phyloP scores from a whole-genome alignment of 1,284 basidiomycete species.

The Tremellales sp. region DNA sequence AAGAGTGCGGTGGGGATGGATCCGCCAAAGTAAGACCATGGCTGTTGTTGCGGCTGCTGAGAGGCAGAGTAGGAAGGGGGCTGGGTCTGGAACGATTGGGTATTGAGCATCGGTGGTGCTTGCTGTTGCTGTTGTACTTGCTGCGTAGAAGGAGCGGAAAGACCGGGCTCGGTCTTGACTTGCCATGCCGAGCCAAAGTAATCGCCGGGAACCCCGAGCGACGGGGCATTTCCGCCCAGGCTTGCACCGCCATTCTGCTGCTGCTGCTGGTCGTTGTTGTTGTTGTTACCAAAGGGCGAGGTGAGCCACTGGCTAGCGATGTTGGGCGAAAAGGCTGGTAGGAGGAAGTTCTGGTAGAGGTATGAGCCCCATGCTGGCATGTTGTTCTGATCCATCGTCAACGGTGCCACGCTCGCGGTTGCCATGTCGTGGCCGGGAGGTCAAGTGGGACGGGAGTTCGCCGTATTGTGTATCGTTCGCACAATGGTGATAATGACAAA shows the following conservation, averaged over 20 bases:
- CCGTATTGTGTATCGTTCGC: no score
- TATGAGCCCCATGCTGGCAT: slow-evolving; percentile 39
- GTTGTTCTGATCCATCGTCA: not conserved
- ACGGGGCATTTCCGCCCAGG: not conserved
- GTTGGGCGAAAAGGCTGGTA: slow-evolving; percentile 31
- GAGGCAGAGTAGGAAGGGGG: slow-evolving; percentile 4
- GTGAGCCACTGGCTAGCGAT: slow-evolving; percentile 19
- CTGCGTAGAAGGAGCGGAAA: not conserved
- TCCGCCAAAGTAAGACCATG: slow-evolving; percentile 3
- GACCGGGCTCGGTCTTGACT: not conserved
- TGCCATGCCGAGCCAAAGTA: slow-evolving; percentile 1
- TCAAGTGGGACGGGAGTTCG: no score
- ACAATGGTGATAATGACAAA: no score
- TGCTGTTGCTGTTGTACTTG: slow-evolving; percentile 1
- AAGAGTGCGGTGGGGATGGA: slow-evolving; percentile 34
- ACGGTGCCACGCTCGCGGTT: not conserved
- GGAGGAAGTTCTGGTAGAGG: slow-evolving; percentile 41
- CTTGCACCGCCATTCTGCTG: not conserved
- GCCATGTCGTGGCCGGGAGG: not conserved
- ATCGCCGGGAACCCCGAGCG: not conserved
- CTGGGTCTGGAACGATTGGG: slow-evolving; percentile 10
- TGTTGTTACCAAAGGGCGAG: slow-evolving; percentile 12
- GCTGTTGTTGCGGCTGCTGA: not conserved
- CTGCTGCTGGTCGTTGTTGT: no score
- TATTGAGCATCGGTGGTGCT: slow-evolving; percentile 5